Base-by-base conservation (phyloP, 2,329 filamentous ascomycete genomes). In the Stachybotrys chartarum region DNA sequence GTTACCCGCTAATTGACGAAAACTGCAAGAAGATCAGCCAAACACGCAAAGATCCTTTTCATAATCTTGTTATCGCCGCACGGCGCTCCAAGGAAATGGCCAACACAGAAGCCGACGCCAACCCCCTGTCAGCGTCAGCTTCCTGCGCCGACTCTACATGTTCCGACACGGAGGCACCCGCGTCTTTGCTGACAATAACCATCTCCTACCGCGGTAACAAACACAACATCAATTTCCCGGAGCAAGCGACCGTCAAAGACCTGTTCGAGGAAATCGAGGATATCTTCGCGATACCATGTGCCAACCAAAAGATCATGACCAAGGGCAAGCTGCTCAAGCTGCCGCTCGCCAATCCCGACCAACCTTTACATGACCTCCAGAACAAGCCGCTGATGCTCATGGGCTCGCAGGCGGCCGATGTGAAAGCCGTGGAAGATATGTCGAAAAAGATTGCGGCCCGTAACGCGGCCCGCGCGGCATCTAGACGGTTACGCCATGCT, bases 291-390 rank as follows among this genome's bases (percentile, higher is more conserved):
- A 82, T 90, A 54, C 85, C 86, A 0, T 57, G 72, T 42, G 67
- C 75, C 10, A 84, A 89, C 68, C 86, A 90, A 65, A 90, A 90
- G 67, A 78, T 88, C 66, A 77, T 90, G 60, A 78, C 85, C 47
- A 88, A 87, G 65, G 73, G 81, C 7, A 85, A 85, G 31, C 73
- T 89, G 1, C 76, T 88, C 30, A 87, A 84, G 60, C 74, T 78
- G 0, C 85, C 86, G 1, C 85, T 87, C 73, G 82, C 82, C 66
- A 75, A 86, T 59, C 76, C 83, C 1, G 62, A 72, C 3, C 70
- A 83, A 50, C 70, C 75, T 4, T 72, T 85, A 56, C 64, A 69
- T 7, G 65, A 77, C 5, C 70, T 87, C 3, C 67, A 71, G 17
- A 70, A 75, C 57, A 85, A 83, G 68, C 85, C 85, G 57, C 78